A percentile compares a stretch with the other conserved stretches of the same genome.
These are phyloP conservation scores for Cladosporium sp. DNA, from an alignment of 2,329 filamentous ascomycete species.

Conservation along the genomic window DNA sequence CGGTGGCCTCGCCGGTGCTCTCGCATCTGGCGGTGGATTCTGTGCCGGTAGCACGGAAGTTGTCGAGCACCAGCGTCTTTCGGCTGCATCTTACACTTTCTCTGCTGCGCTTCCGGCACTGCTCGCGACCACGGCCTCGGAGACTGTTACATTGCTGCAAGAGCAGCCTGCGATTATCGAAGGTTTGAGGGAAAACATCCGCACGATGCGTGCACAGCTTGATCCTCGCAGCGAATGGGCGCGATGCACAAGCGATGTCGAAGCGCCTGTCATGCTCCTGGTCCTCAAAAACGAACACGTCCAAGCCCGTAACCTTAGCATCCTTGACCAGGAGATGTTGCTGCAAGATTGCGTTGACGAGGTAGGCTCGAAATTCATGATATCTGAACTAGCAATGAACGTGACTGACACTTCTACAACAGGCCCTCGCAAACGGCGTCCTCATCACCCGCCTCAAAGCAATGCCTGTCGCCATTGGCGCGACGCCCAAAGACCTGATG, in stretches of 20 bases:
- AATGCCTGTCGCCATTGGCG: conserved; percentile 58
- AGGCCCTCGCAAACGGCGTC: conserved; percentile 83
- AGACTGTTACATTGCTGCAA: conserved; percentile 81
- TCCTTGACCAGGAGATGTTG: conserved; percentile 76
- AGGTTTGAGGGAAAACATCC: conserved; percentile 80
- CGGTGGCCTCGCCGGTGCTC: conserved; percentile 81
- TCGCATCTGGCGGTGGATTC: conserved; percentile 92
- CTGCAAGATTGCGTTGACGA: conserved; percentile 94
- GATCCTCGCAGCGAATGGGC: conserved; percentile 95
- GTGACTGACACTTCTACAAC: conserved; percentile 11
- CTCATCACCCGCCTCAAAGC: conserved; percentile 83
- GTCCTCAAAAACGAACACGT: conserved; percentile 81
- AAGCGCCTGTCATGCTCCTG: conserved; percentile 85
- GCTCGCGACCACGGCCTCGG: conserved; percentile 90
- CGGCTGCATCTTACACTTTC: conserved; percentile 87
- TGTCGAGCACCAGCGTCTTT: conserved; percentile 92
- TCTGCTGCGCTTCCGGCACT: conserved; percentile 92
- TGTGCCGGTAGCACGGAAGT: conserved; percentile 89
- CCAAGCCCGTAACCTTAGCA: conserved; percentile 60
- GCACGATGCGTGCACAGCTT: conserved; percentile 77
- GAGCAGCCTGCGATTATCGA: conserved; percentile 77
- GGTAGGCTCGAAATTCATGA: conserved; percentile 50
- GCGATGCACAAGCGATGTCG: conserved; percentile 69
- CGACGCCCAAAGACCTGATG: conserved; percentile 59
- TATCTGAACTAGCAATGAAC: not conserved